phyloP scores from a whole-genome alignment of 2,329 filamentous ascomycete species.

The Apiospora rasikravindrae region DNA sequence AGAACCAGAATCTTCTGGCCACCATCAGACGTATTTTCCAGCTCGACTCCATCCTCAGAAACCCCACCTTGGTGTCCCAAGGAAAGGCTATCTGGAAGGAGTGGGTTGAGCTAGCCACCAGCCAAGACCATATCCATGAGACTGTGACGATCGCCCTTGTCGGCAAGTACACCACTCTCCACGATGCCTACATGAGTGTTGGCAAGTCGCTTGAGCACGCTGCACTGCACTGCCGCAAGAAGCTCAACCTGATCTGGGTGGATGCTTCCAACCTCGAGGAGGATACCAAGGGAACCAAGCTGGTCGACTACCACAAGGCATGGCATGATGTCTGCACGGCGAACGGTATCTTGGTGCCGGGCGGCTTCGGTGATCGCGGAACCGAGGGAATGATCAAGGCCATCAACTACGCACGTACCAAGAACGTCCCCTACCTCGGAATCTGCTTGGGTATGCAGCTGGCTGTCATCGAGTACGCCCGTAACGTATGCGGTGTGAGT shows the following conservation, averaged over 20 bases:
- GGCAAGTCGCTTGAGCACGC: conserved; percentile 89
- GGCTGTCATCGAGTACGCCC: conserved; percentile 86
- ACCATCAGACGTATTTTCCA: conserved; percentile 70
- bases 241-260: conserved; percentile 82
- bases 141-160: conserved; percentile 83
- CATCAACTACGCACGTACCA: conserved; percentile 84
- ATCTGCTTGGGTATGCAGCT: conserved; percentile 94
- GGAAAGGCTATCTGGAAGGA: conserved; percentile 76
- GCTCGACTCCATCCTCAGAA: conserved; percentile 62
- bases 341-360: conserved; percentile 70
- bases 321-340: conserved; percentile 82
- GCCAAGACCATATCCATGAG: conserved; percentile 69
- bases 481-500: conserved; percentile 71
- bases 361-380: conserved; percentile 81
- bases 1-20: conserved; percentile 76
- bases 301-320: conserved; percentile 80
- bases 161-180: conserved; percentile 86
- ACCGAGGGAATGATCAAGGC: conserved; percentile 89
- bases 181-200: conserved; percentile 86
- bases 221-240: conserved; percentile 82
- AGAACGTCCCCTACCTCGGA: conserved; percentile 82
- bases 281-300: conserved; percentile 62
- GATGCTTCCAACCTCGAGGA: conserved; percentile 85
- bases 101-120: conserved; percentile 75
- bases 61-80: conserved; percentile 60